Evolutionary conservation across 2,329 filamentous ascomycete genomes (phyloP).

Genomic region (Colletotrichum sp.): DNA sequence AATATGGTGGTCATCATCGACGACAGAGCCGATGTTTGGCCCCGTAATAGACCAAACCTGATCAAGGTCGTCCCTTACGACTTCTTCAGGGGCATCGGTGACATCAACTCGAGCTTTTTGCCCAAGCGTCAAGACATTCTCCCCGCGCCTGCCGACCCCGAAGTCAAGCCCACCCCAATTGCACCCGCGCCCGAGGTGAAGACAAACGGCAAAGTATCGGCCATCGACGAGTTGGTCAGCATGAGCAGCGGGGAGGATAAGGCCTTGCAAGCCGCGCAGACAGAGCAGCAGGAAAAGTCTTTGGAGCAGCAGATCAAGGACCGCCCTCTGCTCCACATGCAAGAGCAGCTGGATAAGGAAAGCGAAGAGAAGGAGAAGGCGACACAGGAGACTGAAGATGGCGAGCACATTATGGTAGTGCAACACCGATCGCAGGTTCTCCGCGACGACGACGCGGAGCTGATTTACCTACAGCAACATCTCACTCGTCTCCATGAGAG

Average conservation of each 20-base stretch:
- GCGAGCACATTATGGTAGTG: constrained; percentile 12
- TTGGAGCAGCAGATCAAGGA: constrained; percentile 90
- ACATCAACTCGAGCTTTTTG: constrained; percentile 97
- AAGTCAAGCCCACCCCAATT: neutral
- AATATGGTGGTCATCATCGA: constrained; percentile 99
- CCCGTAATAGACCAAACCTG: constrained; percentile 85
- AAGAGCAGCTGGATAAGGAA: constrained; percentile 87
- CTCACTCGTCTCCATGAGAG: constrained; percentile 75
- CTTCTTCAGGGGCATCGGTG: constrained; percentile 97
- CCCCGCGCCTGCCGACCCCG: constrained; percentile 23
- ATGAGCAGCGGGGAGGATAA: constrained; percentile 77
- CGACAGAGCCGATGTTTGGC: constrained; percentile 95
- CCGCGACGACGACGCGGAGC: constrained; percentile 85
- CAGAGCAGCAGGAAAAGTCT: constrained; percentile 83
- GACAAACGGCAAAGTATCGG: constrained; percentile 34
- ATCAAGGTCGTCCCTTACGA: constrained; percentile 96
- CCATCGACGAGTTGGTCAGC: constrained; percentile 76
- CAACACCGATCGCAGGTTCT: constrained; percentile 72
- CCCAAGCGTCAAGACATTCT: constrained; percentile 73
- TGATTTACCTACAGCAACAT: constrained; percentile 77
- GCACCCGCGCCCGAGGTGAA: neutral
- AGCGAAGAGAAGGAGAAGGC: constrained; percentile 67
- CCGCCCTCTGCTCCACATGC: constrained; percentile 87
- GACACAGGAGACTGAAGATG: constrained; percentile 48
- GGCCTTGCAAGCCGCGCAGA: constrained; percentile 73